Evolutionary conservation across 768 basidiomycete species (phyloP).

Genomic region (Lactifluus hygrophoroides): DNA sequence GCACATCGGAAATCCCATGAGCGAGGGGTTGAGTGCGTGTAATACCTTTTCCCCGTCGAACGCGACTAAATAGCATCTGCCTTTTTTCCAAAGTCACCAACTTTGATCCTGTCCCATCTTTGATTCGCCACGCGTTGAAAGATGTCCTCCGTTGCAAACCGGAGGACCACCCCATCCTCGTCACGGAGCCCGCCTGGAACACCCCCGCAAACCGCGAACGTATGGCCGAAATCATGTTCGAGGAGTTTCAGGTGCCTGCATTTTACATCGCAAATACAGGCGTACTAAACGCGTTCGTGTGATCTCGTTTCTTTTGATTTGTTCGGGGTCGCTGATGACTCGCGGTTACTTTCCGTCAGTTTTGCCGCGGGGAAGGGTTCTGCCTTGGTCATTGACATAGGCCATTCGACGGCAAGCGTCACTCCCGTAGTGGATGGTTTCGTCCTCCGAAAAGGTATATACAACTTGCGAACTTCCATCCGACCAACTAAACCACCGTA

Average conservation of each 20-base stretch:
- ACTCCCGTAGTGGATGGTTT: constrained; percentile 97
- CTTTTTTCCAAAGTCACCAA: constrained; percentile 47
- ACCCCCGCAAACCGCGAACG: constrained; percentile 85
- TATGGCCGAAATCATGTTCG: constrained; percentile 97
- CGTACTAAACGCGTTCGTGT: constrained; percentile 75
- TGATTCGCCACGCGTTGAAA: constrained; percentile 66
- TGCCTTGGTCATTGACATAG: constrained; percentile 93
- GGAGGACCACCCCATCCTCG: constrained; percentile 81
- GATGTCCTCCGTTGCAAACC: constrained; percentile 72
- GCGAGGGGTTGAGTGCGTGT: constrained; percentile 73
- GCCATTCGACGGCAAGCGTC: constrained; percentile 81
- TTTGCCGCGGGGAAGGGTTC: constrained; percentile 97
- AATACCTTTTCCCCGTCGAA: not conserved
- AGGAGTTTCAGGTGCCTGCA: constrained; percentile 89
- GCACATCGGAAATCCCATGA: constrained; percentile 77
- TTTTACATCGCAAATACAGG: constrained; percentile 95
- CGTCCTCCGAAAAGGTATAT: constrained; percentile 84
- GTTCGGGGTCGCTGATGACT: not conserved
- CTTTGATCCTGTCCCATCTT: constrained; percentile 61
- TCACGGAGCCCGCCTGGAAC: constrained; percentile 97
- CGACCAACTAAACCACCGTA: not conserved
- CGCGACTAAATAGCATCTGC: not conserved
- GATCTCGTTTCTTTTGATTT: not conserved
- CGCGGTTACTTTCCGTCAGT: constrained; percentile 31
- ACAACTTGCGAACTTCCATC: no score